phyloP scores from a whole-genome alignment of 1,284 basidiomycete species.

The Austropuccinia psidii region DNA sequence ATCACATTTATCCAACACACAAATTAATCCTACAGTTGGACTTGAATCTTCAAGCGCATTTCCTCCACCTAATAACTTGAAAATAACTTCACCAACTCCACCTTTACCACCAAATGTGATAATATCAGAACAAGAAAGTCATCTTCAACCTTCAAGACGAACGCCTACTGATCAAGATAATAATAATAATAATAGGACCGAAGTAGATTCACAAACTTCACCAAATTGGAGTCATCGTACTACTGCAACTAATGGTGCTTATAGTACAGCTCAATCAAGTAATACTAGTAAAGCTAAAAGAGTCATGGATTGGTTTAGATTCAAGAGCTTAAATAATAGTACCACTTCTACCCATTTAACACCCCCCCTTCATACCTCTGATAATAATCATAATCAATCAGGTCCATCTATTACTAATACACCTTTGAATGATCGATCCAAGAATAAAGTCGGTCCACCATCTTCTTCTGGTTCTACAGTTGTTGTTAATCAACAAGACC shows the following conservation, averaged over 20 bases:
- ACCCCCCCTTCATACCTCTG: neutral
- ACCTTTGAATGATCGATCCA: too few relatives aligned
- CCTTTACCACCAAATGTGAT: conserved; percentile 37
- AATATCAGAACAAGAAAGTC: conserved; percentile 44
- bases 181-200: conserved; percentile 35
- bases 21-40: neutral
- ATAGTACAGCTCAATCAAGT: conserved; percentile 15
- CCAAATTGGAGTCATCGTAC: conserved; percentile 41
- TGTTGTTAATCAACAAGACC: too few relatives aligned
- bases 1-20: too few relatives aligned
- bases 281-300: conserved; percentile 55
- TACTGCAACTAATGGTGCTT: conserved; percentile 1
- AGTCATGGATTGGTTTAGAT: conserved; percentile 60
- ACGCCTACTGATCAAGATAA: conserved; percentile 46
- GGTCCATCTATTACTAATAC: too few relatives aligned
- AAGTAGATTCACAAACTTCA: conserved; percentile 38
- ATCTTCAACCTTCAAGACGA: conserved; percentile 43
- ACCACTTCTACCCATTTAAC: neutral
- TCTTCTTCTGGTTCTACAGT: too few relatives aligned
- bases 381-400: conserved; percentile 10
- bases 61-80: neutral
- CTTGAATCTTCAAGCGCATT: neutral
- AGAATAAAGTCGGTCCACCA: too few relatives aligned
- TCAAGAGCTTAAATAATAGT: conserved; percentile 50
- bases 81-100: neutral